Evolutionary conservation across 768 basidiomycete genomes (phyloP).

Genomic region (Pilatotrama ljubarskyi): DNA sequence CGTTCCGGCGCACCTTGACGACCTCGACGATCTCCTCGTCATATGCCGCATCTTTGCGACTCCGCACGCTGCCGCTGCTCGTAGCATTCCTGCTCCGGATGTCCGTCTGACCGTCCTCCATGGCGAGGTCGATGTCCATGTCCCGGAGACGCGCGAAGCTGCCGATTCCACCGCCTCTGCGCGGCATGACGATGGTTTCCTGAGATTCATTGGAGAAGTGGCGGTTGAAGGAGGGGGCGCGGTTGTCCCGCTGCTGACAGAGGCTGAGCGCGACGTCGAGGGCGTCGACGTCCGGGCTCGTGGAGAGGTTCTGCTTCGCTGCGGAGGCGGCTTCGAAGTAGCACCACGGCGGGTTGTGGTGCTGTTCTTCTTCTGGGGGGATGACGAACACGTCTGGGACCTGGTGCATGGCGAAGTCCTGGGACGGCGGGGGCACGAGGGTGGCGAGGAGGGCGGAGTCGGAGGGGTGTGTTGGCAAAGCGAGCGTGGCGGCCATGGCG

Average conservation of each 20-base stretch:
- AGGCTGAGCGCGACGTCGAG: slow-evolving; percentile 31
- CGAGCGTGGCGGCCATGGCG: slow-evolving; percentile 30
- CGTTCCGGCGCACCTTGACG: slow-evolving; percentile 34
- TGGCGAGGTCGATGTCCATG: slow-evolving; percentile 12
- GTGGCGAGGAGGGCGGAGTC: slow-evolving; percentile 14
- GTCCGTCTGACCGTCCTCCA: slow-evolving; percentile 13
- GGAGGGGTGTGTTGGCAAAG: slow-evolving; percentile 24
- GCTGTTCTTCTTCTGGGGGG: slow-evolving; percentile 40
- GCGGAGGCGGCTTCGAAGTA: slow-evolving; percentile 35
- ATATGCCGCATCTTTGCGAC: slow-evolving; percentile 21
- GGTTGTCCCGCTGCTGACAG: slow-evolving; percentile 34
- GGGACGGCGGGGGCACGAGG: slow-evolving; percentile 31
- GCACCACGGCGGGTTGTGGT: slow-evolving; percentile 34
- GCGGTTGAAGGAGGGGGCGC: slow-evolving; percentile 33
- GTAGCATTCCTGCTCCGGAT: slow-evolving; percentile 8
- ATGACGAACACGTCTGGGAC: slow-evolving; percentile 37
- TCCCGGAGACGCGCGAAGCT: slow-evolving; percentile 15
- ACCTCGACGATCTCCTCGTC: slow-evolving; percentile 39
- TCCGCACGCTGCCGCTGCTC: slow-evolving; percentile 12
- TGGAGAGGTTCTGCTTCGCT: slow-evolving; percentile 20
- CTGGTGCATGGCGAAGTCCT: slow-evolving; percentile 27
- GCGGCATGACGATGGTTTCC: slow-evolving; percentile 32
- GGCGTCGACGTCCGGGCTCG: slow-evolving; percentile 32
- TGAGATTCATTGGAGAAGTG: slow-evolving; percentile 25
- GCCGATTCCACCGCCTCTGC: slow-evolving; percentile 12